These are phyloP conservation scores for Pistacia vera DNA, from an alignment of 345 rosid species.

Conservation along the genomic window DNA sequence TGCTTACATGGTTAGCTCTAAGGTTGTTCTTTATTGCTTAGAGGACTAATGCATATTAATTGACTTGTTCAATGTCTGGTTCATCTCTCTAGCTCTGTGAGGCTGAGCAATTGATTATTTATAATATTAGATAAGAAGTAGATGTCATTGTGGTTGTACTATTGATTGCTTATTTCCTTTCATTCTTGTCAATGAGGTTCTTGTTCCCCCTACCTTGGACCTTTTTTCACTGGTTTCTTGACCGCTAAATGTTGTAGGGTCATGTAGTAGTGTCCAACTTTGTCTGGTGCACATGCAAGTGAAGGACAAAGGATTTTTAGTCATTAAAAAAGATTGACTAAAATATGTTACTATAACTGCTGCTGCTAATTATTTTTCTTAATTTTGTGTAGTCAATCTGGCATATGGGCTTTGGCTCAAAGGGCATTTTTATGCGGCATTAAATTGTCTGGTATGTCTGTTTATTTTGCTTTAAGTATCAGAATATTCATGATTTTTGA, in stretches of 20 bases:
- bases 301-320: background rate
- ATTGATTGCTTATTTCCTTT: background rate
- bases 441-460: constrained; percentile 77
- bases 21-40: background rate
- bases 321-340: background rate
- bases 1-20: background rate
- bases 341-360: constrained; percentile 2
- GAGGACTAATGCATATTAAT: background rate
- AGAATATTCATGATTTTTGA: background rate
- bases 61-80: background rate
- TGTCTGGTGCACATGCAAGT: background rate
- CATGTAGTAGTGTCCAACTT: background rate
- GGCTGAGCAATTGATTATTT: background rate
- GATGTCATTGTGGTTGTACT: background rate
- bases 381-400: constrained; percentile 66
- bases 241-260: background rate
- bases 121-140: background rate
- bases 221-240: background rate
- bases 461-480: constrained; percentile 2
- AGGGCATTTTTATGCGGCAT: constrained; percentile 59
- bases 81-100: background rate
- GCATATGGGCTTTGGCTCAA: constrained; percentile 81
- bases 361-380: constrained; percentile 22
- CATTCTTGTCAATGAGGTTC: background rate
- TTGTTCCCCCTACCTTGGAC: background rate